These are phyloP conservation scores for Trichoderma sp. DNA, from an alignment of 2,329 filamentous ascomycete species.

Conservation along the genomic window DNA sequence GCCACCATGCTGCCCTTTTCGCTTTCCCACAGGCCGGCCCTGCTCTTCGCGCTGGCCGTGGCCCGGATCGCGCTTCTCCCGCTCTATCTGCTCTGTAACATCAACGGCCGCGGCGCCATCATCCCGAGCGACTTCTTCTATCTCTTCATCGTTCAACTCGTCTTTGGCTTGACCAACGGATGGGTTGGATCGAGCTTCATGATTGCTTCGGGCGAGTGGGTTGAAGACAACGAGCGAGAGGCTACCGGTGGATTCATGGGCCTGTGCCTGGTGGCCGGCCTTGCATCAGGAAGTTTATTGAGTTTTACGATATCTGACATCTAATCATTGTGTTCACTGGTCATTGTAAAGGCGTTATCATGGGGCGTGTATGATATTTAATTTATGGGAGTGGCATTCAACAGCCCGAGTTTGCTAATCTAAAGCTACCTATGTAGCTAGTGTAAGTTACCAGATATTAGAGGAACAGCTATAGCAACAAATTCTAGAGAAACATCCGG, in stretches of 20 bases:
- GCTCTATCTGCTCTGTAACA: constrained; percentile 86
- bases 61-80: constrained; percentile 71
- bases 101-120: constrained; percentile 70
- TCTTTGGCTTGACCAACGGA: constrained; percentile 83
- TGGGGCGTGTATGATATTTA: not conserved
- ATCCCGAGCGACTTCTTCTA: constrained; percentile 86
- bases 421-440: not conserved
- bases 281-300: constrained; percentile 81
- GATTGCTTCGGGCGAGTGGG: constrained; percentile 84
- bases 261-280: constrained; percentile 77
- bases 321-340: not conserved
- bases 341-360: not conserved
- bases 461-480: not conserved
- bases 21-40: constrained; percentile 60
- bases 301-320: constrained; percentile 70
- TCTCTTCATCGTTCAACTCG: constrained; percentile 74
- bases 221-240: constrained; percentile 78
- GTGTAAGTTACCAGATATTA: not conserved
- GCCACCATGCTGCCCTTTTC: constrained; percentile 57
- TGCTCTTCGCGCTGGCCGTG: constrained; percentile 67
- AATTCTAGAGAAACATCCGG: not conserved
- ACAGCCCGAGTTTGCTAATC: not conserved
- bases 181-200: constrained; percentile 85
- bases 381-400: not conserved
- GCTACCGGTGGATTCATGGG: constrained; percentile 94